Conservation (phyloP, 352 stramenopile genomes). For the Aphanomyces stellatus region DNA sequence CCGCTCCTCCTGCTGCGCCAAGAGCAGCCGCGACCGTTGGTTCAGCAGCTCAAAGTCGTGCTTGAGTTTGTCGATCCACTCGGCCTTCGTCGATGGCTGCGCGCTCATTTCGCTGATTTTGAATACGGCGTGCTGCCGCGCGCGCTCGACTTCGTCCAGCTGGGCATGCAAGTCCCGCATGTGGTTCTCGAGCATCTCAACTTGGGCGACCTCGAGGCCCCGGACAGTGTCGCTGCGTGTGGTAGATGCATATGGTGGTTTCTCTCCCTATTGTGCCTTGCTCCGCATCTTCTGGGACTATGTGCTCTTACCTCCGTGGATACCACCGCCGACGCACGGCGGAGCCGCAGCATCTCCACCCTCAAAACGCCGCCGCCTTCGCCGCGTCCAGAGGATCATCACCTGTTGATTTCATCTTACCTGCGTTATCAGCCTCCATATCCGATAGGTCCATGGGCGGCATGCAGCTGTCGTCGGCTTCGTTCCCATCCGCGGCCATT, state of each 20-base stretch:
- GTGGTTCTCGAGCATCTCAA: background rate
- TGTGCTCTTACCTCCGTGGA: no score
- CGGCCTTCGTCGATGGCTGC: slow-evolving; percentile 25
- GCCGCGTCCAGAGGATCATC: no score
- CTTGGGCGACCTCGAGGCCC: background rate
- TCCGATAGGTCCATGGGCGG: slow-evolving; percentile 13
- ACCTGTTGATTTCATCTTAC: no score
- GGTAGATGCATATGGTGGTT: background rate
- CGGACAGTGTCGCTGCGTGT: background rate
- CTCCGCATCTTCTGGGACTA: no score
- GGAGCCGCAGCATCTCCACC: no score
- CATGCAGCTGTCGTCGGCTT: background rate
- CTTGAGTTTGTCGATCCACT: slow-evolving; percentile 55
- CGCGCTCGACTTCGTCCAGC: slow-evolving; percentile 42
- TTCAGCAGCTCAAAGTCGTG: slow-evolving; percentile 55
- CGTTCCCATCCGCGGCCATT: background rate
- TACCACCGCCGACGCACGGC: no score
- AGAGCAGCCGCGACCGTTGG: slow-evolving; percentile 40
- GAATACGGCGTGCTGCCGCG: slow-evolving; percentile 47
- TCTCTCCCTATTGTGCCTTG: background rate
- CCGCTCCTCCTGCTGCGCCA: slow-evolving; percentile 42
- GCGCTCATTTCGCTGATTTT: slow-evolving; percentile 58
- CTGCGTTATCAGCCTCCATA: background rate
- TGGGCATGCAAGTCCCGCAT: background rate
- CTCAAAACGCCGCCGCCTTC: no score